Conservation (phyloP, 2,329 filamentous ascomycete species). For the Ophiostoma quercus region DNA sequence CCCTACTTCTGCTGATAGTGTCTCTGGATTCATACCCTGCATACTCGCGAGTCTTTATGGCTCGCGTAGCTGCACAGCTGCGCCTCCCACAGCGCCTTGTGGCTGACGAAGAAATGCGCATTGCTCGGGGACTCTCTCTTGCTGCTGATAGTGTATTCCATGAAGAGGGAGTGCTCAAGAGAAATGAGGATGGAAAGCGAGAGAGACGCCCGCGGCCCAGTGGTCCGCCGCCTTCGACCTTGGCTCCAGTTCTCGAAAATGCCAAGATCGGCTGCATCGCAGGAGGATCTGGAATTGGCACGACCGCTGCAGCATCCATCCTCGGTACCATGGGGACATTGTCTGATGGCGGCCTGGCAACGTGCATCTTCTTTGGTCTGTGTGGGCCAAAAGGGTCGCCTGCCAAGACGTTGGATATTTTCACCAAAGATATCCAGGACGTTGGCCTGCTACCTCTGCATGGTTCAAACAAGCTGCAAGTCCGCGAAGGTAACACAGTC, state of each 20-base stretch:
- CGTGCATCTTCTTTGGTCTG: slow-evolving; percentile 86
- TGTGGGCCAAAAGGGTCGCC: slow-evolving; percentile 73
- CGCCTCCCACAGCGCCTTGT: slow-evolving; percentile 61
- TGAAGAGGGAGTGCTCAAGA: slow-evolving; percentile 58
- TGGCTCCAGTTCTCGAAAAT: slow-evolving; percentile 70
- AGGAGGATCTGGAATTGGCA: slow-evolving; percentile 68
- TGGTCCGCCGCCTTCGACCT: slow-evolving; percentile 52
- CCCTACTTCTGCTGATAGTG: slow-evolving; percentile 64
- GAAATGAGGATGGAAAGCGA: slow-evolving; percentile 59
- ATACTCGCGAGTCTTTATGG: slow-evolving; percentile 65
- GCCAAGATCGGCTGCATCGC: slow-evolving; percentile 76
- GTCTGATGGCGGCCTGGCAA: slow-evolving; percentile 70
- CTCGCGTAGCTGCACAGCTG: slow-evolving; percentile 65
- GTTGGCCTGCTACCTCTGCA: slow-evolving; percentile 78
- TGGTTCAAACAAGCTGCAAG: slow-evolving; percentile 40
- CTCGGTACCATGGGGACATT: slow-evolving; percentile 75
- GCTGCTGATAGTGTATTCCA: slow-evolving; percentile 63
- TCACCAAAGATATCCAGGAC: slow-evolving; percentile 78
- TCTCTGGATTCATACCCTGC: slow-evolving; percentile 73
- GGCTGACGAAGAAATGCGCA: slow-evolving; percentile 65
- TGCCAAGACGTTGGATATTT: slow-evolving; percentile 81
- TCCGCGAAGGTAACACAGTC: slow-evolving; percentile 47
- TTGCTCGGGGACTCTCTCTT: slow-evolving; percentile 68
- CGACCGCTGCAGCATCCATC: slow-evolving; percentile 68
- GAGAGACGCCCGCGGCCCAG: slow-evolving; percentile 66